These are phyloP conservation scores for Verticillium tricorpus DNA, from an alignment of 2,329 filamentous ascomycete genomes.

Conservation along the genomic window DNA sequence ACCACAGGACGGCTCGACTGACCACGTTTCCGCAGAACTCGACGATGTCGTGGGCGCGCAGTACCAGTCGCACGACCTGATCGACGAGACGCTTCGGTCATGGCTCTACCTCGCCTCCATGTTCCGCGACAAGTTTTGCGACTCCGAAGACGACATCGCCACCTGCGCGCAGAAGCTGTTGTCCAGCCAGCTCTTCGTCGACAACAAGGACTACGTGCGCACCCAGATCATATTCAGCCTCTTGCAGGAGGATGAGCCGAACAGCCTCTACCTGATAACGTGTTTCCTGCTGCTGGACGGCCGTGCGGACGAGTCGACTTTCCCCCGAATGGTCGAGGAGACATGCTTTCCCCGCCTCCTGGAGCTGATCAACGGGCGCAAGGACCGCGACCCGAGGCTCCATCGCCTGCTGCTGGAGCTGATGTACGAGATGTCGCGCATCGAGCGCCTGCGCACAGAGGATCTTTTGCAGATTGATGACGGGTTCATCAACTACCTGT, in stretches of 20 bases:
- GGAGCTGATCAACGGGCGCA: constrained; percentile 68
- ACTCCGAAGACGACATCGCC: constrained; percentile 73
- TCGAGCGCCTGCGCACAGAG: constrained; percentile 72
- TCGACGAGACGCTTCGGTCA: constrained; percentile 81
- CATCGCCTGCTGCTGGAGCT: constrained; percentile 82
- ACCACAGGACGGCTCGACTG: neutral
- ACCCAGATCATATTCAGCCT: constrained; percentile 90
- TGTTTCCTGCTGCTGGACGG: constrained; percentile 87
- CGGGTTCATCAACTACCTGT: constrained; percentile 76
- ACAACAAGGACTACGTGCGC: constrained; percentile 81
- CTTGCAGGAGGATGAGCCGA: constrained; percentile 79
- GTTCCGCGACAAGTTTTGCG: constrained; percentile 71
- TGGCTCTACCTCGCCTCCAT: constrained; percentile 77
- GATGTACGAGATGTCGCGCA: constrained; percentile 93
- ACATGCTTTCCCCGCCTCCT: constrained; percentile 79
- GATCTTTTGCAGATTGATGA: constrained; percentile 78
- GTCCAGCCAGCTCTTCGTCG: constrained; percentile 66
- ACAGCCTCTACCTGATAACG: constrained; percentile 75
- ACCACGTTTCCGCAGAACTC: constrained; percentile 34
- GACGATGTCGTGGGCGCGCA: constrained; percentile 38
- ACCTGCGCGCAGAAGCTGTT: constrained; percentile 77
- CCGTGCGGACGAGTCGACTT: constrained; percentile 68
- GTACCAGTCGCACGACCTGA: constrained; percentile 49
- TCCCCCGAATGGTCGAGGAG: constrained; percentile 83
- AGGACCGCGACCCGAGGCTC: constrained; percentile 63